These are phyloP conservation scores for Davidsoniella neocaledoniae DNA, from an alignment of 2,329 filamentous ascomycete species.

Conservation along the genomic window DNA sequence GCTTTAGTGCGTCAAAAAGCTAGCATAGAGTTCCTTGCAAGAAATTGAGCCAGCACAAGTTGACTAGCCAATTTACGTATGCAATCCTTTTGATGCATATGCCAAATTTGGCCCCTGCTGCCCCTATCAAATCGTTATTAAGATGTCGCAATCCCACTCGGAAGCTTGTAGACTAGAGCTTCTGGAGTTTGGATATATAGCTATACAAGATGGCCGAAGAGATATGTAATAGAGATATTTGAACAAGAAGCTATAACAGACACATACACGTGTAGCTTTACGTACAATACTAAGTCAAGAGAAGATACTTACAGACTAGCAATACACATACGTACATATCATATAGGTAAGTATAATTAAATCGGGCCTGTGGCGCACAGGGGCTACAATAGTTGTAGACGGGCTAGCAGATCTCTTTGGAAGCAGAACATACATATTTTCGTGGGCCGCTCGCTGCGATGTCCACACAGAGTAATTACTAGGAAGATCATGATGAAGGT, in stretches of 20 bases:
- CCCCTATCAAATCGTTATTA: constrained; percentile 8
- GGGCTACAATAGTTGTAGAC: no score
- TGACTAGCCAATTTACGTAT: constrained; percentile 4
- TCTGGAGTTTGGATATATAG: not conserved
- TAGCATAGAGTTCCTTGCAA: not conserved
- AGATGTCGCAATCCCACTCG: not conserved
- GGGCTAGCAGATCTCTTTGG: no score
- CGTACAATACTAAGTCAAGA: no score
- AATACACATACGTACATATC: no score
- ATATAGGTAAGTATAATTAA: no score
- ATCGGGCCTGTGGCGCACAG: no score
- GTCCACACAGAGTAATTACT: no score
- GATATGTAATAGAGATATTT: not conserved
- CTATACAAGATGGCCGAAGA: not conserved
- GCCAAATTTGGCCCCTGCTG: constrained; percentile 11
- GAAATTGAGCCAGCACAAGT: not conserved
- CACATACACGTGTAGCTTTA: not conserved
- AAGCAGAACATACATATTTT: no score
- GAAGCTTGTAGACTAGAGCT: not conserved
- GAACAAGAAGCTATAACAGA: not conserved
- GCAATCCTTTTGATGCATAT: constrained; percentile 8
- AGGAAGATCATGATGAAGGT: no score
- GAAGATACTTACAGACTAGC: no score
- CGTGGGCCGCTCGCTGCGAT: no score
- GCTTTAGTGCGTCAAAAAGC: not conserved